A percentile compares a stretch with the other conserved stretches of the same genome.
Evolutionary conservation across 176 grass and related monocot genomes (phyloP).

Genomic region (Lolium multiflorum): DNA sequence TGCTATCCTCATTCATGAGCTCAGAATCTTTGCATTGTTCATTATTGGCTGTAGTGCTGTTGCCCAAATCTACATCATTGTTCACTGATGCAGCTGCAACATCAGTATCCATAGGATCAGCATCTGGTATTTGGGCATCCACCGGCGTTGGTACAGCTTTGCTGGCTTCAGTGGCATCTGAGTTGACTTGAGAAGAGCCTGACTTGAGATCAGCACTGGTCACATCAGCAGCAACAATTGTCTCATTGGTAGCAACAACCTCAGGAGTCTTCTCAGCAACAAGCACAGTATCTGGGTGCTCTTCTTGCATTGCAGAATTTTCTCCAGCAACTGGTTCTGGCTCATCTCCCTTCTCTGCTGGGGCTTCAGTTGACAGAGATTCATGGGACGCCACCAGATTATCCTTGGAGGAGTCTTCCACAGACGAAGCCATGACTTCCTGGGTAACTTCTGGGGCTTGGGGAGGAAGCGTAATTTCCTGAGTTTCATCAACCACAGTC

Average conservation of each 20-base stretch:
- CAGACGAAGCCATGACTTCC: slow-evolving; percentile 9
- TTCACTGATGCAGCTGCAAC: slow-evolving; percentile 32
- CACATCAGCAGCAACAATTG: slow-evolving; percentile 43
- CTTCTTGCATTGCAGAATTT: slow-evolving; percentile 32
- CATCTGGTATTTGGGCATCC: slow-evolving; percentile 46
- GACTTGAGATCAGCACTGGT: slow-evolving; percentile 44
- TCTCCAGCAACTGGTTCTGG: slow-evolving; percentile 39
- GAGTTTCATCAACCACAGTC: slow-evolving; percentile 43
- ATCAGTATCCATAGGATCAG: slow-evolving; percentile 49
- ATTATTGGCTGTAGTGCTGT: slow-evolving; percentile 31
- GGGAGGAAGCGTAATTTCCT: slow-evolving; percentile 38
- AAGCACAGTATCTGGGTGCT: slow-evolving; percentile 16
- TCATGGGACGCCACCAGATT: slow-evolving; percentile 34
- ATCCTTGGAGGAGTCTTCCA: neutral
- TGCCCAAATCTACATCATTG: slow-evolving; percentile 44
- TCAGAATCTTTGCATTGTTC: slow-evolving; percentile 49
- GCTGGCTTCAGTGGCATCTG: slow-evolving; percentile 41
- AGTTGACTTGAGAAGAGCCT: slow-evolving; percentile 42
- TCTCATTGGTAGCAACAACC: slow-evolving; percentile 34
- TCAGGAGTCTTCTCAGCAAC: slow-evolving; percentile 41
- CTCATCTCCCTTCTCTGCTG: slow-evolving; percentile 32
- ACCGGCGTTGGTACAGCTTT: slow-evolving; percentile 32
- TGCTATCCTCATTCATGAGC: slow-evolving; percentile 53
- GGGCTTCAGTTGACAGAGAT: slow-evolving; percentile 21
- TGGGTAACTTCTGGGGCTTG: slow-evolving; percentile 22